Conservation (phyloP, 768 basidiomycete genomes). For the Lactifluus subvellereus region DNA sequence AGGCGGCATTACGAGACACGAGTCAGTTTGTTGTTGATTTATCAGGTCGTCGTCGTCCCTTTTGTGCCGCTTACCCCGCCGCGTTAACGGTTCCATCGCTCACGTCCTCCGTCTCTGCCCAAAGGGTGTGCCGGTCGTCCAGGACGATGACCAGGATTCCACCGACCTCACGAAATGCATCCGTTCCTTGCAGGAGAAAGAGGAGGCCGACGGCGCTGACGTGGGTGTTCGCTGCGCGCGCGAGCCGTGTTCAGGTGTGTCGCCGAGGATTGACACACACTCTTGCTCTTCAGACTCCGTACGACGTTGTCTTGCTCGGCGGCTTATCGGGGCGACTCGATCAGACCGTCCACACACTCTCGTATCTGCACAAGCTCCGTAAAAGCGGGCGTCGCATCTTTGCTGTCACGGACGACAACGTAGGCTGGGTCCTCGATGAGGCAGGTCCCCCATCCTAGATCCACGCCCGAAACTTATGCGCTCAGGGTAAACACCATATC, state of each 20-base stretch:
- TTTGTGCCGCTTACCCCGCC: too few species aligned
- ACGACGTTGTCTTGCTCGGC: constrained; percentile 74
- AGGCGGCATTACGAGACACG: constrained; percentile 54
- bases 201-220: constrained; percentile 37
- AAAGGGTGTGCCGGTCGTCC: constrained; percentile 61
- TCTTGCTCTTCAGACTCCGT: constrained; percentile 33
- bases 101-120: background rate
- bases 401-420: constrained; percentile 83
- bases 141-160: constrained; percentile 72
- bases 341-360: constrained; percentile 88
- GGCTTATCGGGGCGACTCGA: constrained; percentile 90
- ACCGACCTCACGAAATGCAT: constrained; percentile 98
- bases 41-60: too few species aligned
- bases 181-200: constrained; percentile 50
- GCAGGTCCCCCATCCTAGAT: constrained; percentile 38
- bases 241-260: background rate
- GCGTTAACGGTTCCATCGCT: background rate
- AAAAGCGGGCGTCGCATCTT: constrained; percentile 53
- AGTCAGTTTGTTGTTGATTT: constrained; percentile 35
- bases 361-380: constrained; percentile 76
- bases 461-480: background rate
- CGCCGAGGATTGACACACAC: background rate
- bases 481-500: constrained; percentile 79
- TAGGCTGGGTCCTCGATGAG: constrained; percentile 82
- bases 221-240: constrained; percentile 31